Base-by-base conservation (phyloP, 1,139 yeast genomes). In the Trichomonascaceae sp. region DNA sequence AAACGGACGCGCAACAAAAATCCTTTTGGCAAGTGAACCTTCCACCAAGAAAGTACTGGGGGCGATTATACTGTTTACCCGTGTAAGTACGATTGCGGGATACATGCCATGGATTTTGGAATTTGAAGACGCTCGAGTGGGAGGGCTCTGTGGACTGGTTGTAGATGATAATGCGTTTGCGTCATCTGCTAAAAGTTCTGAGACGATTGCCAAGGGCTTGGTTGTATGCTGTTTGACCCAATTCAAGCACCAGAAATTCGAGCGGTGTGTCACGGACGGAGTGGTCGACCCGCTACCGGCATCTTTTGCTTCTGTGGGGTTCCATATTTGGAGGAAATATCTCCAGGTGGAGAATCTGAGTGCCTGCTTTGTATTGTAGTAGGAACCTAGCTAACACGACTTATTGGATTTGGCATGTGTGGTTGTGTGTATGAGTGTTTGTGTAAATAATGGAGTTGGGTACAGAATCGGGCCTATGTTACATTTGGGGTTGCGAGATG, bases 201-300 rank as follows among this genome's bases (percentile, higher is more conserved):
- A 69, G 34, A 71, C 71, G 4, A 69, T 73, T 50, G 68, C 66
- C 37, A 60, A 67, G 41, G 80, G 79, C 2, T 60, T 74, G 36
- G 66, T 74, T 5, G 71, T 77, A 43, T 68, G 77, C 38, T 77
- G 72, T 3, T 68, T 74, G 26, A 67, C 76, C 4, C 68, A 64
- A 43, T 59, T 71, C 39, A 70, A 69, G 36, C 42, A 47, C 25
- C 51, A 54, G 34, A 48, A 49, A 13, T 45, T 52, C 28, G 54
- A 52, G 18, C 43, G 55, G 15, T 55, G 59, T 31, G 55, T 51
- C 15, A 44, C 56, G 26, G 52, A 50, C 33, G 49, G 52, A 3
- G 50, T 45, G 3, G 37, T 38, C 15, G 50, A 44, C 26, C 34
- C 33, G 29, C 48, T 46, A 29, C 78, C 43, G 8, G 37, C 34